Evolutionary conservation across 805 yeast species (phyloP), one percentile per base, ranked within the genome.

Genomic region (Monosporozyma siamensis): DNA sequence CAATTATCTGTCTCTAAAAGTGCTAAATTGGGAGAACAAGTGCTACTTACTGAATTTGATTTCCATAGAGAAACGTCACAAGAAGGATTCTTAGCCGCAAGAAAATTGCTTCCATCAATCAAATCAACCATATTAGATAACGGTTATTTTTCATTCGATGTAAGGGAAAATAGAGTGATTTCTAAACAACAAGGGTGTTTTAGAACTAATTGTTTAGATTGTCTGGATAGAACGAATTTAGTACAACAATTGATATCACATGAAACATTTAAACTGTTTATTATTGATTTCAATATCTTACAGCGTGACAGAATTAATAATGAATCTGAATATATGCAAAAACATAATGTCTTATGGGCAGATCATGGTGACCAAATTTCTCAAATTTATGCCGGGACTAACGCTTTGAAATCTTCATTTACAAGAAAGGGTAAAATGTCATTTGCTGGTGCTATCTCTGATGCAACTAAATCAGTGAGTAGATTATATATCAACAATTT

Each of bases 301-400:
- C 44, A 46, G 6, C 32, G 47, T 1, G 49, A 44, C 7, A 36
- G 48, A 3, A 43, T 48, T n/a, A 41, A 44, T n/a, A 63, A 63
- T 30, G 69, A 66, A 4, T 65, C 73, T 15, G 90, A 80, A n/a
- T 65, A 84, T 18, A 71, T 79, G 58, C 65, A 69, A 15, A 80
- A 80, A 42, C 95, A 88, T 48, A 85, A 89, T 52, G 74, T 82
- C 7, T 65, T 92, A 15, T 92, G 98, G 98, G 99, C 99, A 0
- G 95, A 92, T 63, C 90, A 92, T 60, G 98, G 98, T 40, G 98
- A 92, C 62, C 95, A 88, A 50, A 80, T 92, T 6, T 85, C 96
- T 2, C 94, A 86, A 58, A 90, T 92, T 14, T 92, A 92, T 64
- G 89, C 97, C 0, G 97, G 98, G 10, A 92, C 99, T 0, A 95